A percentile compares a stretch with the other conserved stretches of the same genome.
Conservation (phyloP, 129 eudicot genomes). For the Helianthus annuus region DNA sequence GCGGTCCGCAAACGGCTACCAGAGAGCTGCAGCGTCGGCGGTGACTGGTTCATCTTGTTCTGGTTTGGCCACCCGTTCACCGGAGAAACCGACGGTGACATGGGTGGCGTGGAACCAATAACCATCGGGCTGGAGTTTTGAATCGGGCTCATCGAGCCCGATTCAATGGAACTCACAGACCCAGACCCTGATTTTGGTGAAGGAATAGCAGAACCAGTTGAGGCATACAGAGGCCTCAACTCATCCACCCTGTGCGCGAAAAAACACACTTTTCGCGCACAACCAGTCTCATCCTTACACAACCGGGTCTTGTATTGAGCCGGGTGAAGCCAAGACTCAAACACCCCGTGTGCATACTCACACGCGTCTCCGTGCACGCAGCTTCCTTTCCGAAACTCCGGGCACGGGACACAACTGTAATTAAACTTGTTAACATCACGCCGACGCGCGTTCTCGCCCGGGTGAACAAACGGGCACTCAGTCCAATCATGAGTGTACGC, state of each 20-base stretch:
- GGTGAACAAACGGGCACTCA: slow-evolving; percentile 96
- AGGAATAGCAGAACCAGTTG: slow-evolving; percentile 93
- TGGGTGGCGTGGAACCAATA: slow-evolving; percentile 55
- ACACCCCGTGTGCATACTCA: slow-evolving; percentile 93
- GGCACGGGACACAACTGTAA: slow-evolving; percentile 91
- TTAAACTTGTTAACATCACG: slow-evolving; percentile 70
- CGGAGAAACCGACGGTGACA: slow-evolving; percentile 62
- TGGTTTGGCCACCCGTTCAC: slow-evolving; percentile 55
- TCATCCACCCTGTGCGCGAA: slow-evolving; percentile 86
- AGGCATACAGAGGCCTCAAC: slow-evolving; percentile 79
- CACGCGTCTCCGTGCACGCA: slow-evolving; percentile 74
- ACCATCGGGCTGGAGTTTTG: slow-evolving; percentile 17
- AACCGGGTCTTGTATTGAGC: slow-evolving; percentile 88
- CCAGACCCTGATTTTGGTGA: slow-evolving; percentile 48
- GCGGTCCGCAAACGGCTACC: slow-evolving; percentile 76
- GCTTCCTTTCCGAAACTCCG: slow-evolving; percentile 80
- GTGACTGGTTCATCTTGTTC: slow-evolving; percentile 49
- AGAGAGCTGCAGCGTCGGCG: slow-evolving; percentile 63
- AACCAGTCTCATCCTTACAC: slow-evolving; percentile 80
- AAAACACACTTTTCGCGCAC: slow-evolving; percentile 86
- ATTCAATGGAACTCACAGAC: slow-evolving; percentile 36
- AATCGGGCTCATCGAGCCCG: slow-evolving; percentile 44
- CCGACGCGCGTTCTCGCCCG: slow-evolving; percentile 94
- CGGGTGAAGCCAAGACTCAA: slow-evolving; percentile 96
- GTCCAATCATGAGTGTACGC: slow-evolving; percentile 99